Evolutionary conservation across 2,329 filamentous ascomycete species (phyloP), one percentile per base, ranked within the genome.

Genomic region (Aspergillus sp.): DNA sequence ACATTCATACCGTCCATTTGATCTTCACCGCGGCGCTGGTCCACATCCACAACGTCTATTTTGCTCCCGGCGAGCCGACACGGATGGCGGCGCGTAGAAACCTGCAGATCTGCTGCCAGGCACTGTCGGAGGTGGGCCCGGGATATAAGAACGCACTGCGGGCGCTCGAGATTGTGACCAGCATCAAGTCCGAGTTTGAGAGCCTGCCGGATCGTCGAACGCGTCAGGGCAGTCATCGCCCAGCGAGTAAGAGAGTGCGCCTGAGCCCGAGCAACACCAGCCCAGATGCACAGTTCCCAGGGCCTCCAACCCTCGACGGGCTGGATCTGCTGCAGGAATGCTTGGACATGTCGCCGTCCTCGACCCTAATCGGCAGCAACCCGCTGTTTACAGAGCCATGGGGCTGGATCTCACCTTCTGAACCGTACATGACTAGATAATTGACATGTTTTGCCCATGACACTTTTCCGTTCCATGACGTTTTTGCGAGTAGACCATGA

Each of bases 1-100:
- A 68, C 46, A 60, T 67, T 19, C 66, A 68, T 43, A 59, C 60
- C 5, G 66, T 68, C 19, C 66, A 68, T 54, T 59, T 65, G 23
- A 64, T 67, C 22, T 68, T 68, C 31, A 66, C 66, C 6, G 64
- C 61, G 8, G 64, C 63, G 28, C 38, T 68, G 25, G 61, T 68
- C 22, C 66, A 66, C 25, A 62, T 68, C 8, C 66, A 66, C 56
- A 64, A 56, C 19, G 62, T 64, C 7, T 65, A 60, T 55, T 57
- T 62, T 2, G 61, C 59, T 5, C 50, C 46, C 13, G 64, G 64
- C 31, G 53, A 60, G n/a, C n/a, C 45, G 6, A 52, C 60, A 19
- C 61, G 64, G 17, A 52, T 60, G 17, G 59, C 55, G 49, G 63
- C 64, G 1, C 63, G 63, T 47, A 65, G 63, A 22, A 53, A 58